Evolutionary conservation across 2,329 filamentous ascomycete species (phyloP).

Genomic region (Diaporthe ilicicola): DNA sequence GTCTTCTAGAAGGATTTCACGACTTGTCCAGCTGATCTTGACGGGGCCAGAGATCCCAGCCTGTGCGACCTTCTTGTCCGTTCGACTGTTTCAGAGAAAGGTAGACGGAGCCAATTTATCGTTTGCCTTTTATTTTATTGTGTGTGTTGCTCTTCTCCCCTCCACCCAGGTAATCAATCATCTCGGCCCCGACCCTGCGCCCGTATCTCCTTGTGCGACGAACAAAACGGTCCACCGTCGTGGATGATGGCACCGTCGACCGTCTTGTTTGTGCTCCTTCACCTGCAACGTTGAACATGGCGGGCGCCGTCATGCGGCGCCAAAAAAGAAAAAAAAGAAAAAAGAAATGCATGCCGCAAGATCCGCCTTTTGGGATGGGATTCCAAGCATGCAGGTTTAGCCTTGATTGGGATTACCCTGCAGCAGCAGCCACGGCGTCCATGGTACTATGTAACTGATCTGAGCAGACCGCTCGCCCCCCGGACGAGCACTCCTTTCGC

Average conservation of each 20-base stretch:
- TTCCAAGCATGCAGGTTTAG: slow-evolving; percentile 5
- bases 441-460: background rate
- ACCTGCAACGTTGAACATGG: slow-evolving; percentile 27
- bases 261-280: background rate
- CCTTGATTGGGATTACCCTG: slow-evolving; percentile 16
- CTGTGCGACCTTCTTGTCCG: background rate
- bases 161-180: background rate
- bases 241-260: background rate
- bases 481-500: background rate
- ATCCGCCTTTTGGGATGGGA: background rate
- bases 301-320: background rate
- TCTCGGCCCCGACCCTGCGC: background rate
- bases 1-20: slow-evolving; percentile 27
- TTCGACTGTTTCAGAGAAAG: background rate
- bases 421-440: background rate
- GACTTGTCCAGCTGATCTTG: slow-evolving; percentile 1
- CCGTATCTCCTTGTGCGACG: background rate
- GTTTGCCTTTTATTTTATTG: background rate
- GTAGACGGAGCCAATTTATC: background rate
- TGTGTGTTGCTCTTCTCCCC: background rate
- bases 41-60: slow-evolving; percentile 4
- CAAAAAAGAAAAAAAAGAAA: background rate
- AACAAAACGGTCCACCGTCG: background rate
- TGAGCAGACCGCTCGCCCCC: background rate
- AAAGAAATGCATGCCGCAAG: background rate